These are phyloP conservation scores for Cladosporium velox DNA, from an alignment of 2,329 filamentous ascomycete species.

Conservation along the genomic window DNA sequence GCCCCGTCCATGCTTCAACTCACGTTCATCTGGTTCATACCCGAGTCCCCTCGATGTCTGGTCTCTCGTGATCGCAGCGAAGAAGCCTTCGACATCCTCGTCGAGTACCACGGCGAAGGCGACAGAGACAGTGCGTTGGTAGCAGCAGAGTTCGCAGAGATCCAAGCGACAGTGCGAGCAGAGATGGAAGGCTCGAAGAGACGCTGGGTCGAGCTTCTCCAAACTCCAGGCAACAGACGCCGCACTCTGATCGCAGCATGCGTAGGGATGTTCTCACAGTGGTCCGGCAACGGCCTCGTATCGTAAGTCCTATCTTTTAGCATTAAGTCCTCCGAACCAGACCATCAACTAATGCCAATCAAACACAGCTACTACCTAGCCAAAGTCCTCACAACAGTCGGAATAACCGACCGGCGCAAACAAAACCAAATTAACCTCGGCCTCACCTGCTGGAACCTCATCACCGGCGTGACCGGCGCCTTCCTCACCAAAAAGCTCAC, in stretches of 20 bases:
- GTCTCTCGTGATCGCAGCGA: constrained; percentile 21
- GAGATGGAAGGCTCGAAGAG: constrained; percentile 47
- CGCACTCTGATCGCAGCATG: constrained; percentile 38
- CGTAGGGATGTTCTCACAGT: constrained; percentile 17
- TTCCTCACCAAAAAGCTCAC: constrained; percentile 18
- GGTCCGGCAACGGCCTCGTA: constrained; percentile 6
- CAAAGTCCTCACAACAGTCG: constrained; percentile 33
- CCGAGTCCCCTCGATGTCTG: constrained; percentile 26
- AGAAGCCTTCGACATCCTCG: constrained; percentile 24
- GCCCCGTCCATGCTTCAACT: constrained; percentile 32
- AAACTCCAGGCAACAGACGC: constrained; percentile 54
- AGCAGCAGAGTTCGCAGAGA: constrained; percentile 67
- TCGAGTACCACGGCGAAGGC: constrained; percentile 26
- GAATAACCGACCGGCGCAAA: constrained; percentile 32
- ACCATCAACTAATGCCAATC: neutral
- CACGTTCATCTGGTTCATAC: constrained; percentile 27
- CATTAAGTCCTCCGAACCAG: too few relatives aligned
- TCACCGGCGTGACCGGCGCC: constrained; percentile 16
- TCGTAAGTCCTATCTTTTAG: constrained; percentile 44
- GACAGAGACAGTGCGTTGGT: constrained; percentile 58
- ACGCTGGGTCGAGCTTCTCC: constrained; percentile 63
- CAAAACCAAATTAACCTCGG: constrained; percentile 41
- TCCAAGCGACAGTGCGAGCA: constrained; percentile 62
- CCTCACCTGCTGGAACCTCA: constrained; percentile 21
- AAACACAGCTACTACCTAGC: constrained; percentile 39